A percentile compares a stretch with the other conserved stretches of the same genome.
phyloP scores from a whole-genome alignment of 441 rosid genomes.

The Euphorbia schlechtendalii region DNA sequence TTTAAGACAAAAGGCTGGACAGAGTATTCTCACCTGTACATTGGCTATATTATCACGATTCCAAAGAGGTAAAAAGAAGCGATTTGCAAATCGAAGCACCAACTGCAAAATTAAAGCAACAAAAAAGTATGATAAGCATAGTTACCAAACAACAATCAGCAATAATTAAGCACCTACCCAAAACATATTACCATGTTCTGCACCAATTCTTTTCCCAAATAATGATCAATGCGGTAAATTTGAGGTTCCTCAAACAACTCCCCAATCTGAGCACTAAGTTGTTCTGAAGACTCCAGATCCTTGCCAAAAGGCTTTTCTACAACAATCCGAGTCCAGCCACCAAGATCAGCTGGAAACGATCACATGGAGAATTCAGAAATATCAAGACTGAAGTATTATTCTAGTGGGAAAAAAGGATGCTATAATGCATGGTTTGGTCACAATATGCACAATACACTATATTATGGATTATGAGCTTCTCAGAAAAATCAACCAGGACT shows the following conservation, averaged over 20 bases:
- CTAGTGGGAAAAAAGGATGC: constrained; percentile 2
- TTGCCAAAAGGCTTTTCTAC: constrained; percentile 98
- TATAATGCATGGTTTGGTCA: constrained; percentile 7
- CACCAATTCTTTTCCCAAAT: constrained; percentile 93
- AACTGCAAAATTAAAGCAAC: constrained; percentile 43
- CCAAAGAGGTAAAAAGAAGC: constrained; percentile 96
- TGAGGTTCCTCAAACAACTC: constrained; percentile 82
- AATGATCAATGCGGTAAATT: constrained; percentile 95
- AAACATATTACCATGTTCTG: constrained; percentile 76
- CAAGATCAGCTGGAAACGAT: constrained; percentile 57
- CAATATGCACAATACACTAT: no score
- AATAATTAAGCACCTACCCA: constrained; percentile 3
- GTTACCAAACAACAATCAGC: constrained; percentile 16
- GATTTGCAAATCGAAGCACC: constrained; percentile 98
- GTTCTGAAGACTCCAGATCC: constrained; percentile 81
- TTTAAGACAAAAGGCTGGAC: constrained; percentile 1
- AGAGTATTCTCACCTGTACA: constrained; percentile 63
- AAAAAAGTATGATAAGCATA: constrained; percentile 17
- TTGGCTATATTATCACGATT: constrained; percentile 95
- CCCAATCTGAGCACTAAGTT: constrained; percentile 83
- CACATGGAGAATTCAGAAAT: not conserved
- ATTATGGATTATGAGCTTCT: not conserved
- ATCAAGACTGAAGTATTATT: not conserved
- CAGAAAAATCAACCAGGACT: not conserved
- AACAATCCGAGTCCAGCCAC: constrained; percentile 97